Conservation (phyloP, 2,329 filamentous ascomycete genomes). For the Aspergillus brasiliensis region DNA sequence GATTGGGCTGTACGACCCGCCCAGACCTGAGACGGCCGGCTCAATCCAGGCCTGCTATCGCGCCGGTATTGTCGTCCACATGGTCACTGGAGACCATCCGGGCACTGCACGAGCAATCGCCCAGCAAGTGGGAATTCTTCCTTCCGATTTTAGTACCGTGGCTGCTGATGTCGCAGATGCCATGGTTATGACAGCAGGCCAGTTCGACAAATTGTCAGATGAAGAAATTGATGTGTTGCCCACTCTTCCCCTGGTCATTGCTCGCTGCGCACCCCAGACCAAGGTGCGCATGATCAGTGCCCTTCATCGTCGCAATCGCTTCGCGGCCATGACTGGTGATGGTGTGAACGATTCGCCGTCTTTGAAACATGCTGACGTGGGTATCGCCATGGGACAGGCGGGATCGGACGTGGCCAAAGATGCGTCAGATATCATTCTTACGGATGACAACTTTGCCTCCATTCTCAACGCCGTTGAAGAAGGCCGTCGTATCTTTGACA, state of each 20-base stretch:
- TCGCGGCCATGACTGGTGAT: constrained; percentile 87
- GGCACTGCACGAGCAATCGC: constrained; percentile 81
- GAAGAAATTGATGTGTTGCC: constrained; percentile 67
- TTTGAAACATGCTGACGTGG: constrained; percentile 78
- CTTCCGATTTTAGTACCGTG: constrained; percentile 57
- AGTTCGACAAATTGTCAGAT: constrained; percentile 77
- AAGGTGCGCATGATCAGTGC: constrained; percentile 86
- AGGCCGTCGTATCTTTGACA: constrained; percentile 83
- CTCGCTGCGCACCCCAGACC: constrained; percentile 60
- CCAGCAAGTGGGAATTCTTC: constrained; percentile 75
- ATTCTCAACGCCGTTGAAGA: constrained; percentile 83
- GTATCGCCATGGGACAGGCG: constrained; percentile 81
- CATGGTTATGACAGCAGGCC: constrained; percentile 72
- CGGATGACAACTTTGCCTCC: constrained; percentile 84
- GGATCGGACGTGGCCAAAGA: constrained; percentile 81
- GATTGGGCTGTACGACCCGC: constrained; percentile 83
- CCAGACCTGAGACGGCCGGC: constrained; percentile 74
- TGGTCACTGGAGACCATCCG: constrained; percentile 82
- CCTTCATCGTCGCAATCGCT: constrained; percentile 60
- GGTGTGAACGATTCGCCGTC: constrained; percentile 87
- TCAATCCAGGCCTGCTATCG: constrained; percentile 70
- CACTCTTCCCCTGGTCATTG: constrained; percentile 59
- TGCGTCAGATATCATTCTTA: constrained; percentile 67
- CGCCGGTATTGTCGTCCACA: constrained; percentile 77
- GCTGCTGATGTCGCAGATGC: constrained; percentile 62